Base-by-base conservation (phyloP, 768 basidiomycete species). In the Suillus lakei region DNA sequence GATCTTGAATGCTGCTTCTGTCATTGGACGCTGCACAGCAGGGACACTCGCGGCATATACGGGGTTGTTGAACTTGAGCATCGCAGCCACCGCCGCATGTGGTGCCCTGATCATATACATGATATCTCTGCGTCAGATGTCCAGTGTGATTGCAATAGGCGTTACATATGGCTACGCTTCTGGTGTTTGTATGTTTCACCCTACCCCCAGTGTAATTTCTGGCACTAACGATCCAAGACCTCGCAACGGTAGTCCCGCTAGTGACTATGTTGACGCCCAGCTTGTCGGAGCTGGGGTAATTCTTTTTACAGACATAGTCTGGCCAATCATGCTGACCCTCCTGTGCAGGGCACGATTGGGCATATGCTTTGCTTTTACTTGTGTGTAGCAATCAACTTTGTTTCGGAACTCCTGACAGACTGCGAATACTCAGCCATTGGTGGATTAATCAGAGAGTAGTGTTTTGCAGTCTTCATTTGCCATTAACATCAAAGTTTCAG, bases 231-330 rank as follows among this genome's bases (percentile, higher is more conserved):
- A 41, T 41, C 21, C 5, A 36, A 81, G 82, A 81, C 41, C 73
- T 86, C 15, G 72, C 69, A 1, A 41, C 79, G 64, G 71, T 85
- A 63, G 74, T 82, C 0, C 84, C 85, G 2, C 75, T 84, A 77
- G 66, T 88, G 15, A 79, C 78, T 5, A 76, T 77, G 4, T 70
- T 85, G n/a, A 81, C 85, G 4, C 74, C 78, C 10, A 78, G 80
- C 32, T 80, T 83, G 60, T 73, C 78, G 3, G 88, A 89, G 69
- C 82, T 88, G 36, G 88, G 88, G 55, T 81, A 39, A n/a, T 78
- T 9, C 36, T 5, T 38, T 13, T 18, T 9, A 23, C 16, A 26
- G 10, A 15, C 12, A 2, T 38, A 16, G 28, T 39, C 23, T 38
- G 23, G 30, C 18, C 26, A 28, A 39, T 26, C 18, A 66, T 28